A percentile compares a stretch with the other conserved stretches of the same genome.
These are phyloP conservation scores for Skeletonema marinoi DNA, from an alignment of 108 stramenopile species.

Conservation along the genomic window DNA sequence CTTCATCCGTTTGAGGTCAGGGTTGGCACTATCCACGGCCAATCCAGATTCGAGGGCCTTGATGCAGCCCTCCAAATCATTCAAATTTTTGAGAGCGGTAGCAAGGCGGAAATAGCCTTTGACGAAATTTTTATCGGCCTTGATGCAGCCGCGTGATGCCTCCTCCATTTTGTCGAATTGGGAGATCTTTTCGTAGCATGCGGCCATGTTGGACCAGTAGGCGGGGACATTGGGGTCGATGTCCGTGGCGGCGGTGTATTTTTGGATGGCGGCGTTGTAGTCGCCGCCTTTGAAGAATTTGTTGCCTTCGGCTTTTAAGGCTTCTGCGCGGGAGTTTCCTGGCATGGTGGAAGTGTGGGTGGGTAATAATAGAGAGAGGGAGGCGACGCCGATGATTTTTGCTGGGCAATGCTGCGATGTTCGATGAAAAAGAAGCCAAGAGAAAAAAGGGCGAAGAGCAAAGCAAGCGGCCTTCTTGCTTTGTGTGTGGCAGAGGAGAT, in stretches of 20 bases:
- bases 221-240: conserved; percentile 78
- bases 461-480: neutral
- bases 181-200: conserved; percentile 91
- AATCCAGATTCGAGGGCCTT: conserved; percentile 88
- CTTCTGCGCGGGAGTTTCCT: conserved; percentile 68
- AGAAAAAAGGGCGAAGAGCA: neutral
- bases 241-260: conserved; percentile 89
- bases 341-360: conserved; percentile 25
- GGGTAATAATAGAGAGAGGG: neutral
- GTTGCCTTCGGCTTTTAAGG: conserved; percentile 88
- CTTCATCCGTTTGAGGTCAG: conserved; percentile 91
- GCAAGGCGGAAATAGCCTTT: conserved; percentile 97
- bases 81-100: conserved; percentile 81
- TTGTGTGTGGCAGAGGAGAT: neutral
- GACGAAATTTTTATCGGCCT: conserved; percentile 93
- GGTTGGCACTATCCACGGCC: conserved; percentile 77
- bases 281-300: conserved; percentile 86
- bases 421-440: neutral
- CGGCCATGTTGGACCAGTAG: conserved; percentile 93
- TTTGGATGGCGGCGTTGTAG: conserved; percentile 81
- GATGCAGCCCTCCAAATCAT: conserved; percentile 82
- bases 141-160: conserved; percentile 91
- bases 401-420: neutral
- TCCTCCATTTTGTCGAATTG: conserved; percentile 92
- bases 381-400: neutral